Evolutionary conservation across 306 rosid species (phyloP), one percentile per base, ranked within the genome.

Genomic region (Astragalus glycyphyllos): DNA sequence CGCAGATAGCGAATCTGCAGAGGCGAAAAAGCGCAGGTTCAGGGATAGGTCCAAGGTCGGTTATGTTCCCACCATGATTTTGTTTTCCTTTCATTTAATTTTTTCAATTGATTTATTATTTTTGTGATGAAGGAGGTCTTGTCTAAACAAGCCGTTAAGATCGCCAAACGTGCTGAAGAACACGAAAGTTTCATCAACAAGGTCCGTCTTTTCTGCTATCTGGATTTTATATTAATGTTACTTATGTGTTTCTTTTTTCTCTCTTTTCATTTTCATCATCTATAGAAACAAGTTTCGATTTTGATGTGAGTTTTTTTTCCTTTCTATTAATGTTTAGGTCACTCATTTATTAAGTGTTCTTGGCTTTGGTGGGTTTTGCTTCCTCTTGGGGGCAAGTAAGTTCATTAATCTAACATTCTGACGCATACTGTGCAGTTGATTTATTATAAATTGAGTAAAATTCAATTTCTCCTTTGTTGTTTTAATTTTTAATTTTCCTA

Each of bases 101-200:
- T 55, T 4, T 48, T 2, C 6, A 37, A 79, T 59, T 53, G 57
- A 66, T 85, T 58, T 72, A 65, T 73, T 50, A 37, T 74, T 79
- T 58, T 86, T 75, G 88, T 79, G 35, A 74, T 85, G 44, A 84
- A 87, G 79, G 91, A 91, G 82, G 83, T 85, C 15, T 67, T 90
- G 49, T 90, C 96, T 32, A 86, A 87, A 65, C 96, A 90, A 84
- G 93, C 96, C 8, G 82, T 84, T 66, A 89, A 83, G 89, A 83
- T 92, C 73, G 94, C 92, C 92, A 31, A 89, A 75, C 94, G 85
- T 78, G 97, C 97, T 0, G 96, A 89, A 72, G 96, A 87, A 71
- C 96, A 90, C 54, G 91, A 90, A 58, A 69, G 80, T 29, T 88
- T 90, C 78, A 79, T 88, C 69, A 86, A 75, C 77, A 90, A 90